Evolutionary conservation across 2,329 filamentous ascomycete species (phyloP), one percentile per base, ranked within the genome.

Genomic region (Cercospora sp.): DNA sequence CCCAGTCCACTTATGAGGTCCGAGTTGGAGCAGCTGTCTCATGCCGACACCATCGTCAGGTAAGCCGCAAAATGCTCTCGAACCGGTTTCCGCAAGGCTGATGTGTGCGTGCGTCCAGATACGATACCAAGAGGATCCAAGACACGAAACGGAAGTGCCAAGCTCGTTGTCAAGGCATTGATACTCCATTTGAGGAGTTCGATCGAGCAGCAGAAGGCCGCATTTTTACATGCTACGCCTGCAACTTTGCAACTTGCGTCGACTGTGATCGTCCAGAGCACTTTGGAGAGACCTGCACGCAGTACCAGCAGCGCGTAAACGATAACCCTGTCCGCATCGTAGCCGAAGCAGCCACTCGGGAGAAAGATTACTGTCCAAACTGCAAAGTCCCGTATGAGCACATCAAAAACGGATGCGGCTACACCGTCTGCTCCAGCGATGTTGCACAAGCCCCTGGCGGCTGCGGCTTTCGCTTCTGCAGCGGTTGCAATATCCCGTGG

Each of bases 261-360:
- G 65, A 67, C 23, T 71, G 69, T 30, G 69, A 72, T 55, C 59
- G 58, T 6, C 70, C 70, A 28, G 70, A 70, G 30, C 69, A 72
- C 23, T 0, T 16, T 1, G 23, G 16, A 36, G 36, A 72, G 48
- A 65, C 39, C 8, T 71, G 69, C 39, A 0, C 0, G 3, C 39
- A 67, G 7, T 62, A 62, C 58, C 59, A 61, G n/a, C 5, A 10
- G n/a, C 59, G 51, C 5, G 45, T 63, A 1, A 16, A 13, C 7
- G 1, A 28, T 1, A 53, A 65, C 16, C 31, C 18, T 5, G 36
- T 9, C 0, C 55, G 39, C 16, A 23, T 23, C 0, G 8, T 28
- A 6, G 55, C 63, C n/a, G 63, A 65, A 16, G 9, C 20, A 16
- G 18, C 42, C 6, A 65, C 63, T 5, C 42, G n/a, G 5, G 13